Conservation (phyloP, 805 yeast genomes). For the Sungouiella thailandica region DNA sequence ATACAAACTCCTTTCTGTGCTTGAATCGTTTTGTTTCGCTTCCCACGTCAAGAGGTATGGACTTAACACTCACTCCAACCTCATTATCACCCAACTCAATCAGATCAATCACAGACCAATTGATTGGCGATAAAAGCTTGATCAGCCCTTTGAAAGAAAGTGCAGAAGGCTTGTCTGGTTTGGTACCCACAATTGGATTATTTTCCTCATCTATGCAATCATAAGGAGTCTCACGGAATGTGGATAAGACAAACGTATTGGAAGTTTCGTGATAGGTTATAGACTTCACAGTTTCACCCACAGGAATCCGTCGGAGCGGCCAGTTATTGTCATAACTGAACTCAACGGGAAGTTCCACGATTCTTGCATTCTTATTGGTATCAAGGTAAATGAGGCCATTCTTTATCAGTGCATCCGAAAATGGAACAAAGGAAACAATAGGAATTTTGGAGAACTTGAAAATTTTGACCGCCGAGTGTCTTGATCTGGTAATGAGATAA, state of each 20-base stretch:
- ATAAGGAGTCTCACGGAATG: slow-evolving; percentile 54
- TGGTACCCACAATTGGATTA: slow-evolving; percentile 52
- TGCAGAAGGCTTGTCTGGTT: slow-evolving; percentile 50
- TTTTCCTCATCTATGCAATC: slow-evolving; percentile 73
- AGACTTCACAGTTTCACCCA: slow-evolving; percentile 62
- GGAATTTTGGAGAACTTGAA: slow-evolving; percentile 63
- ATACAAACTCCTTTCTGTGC: slow-evolving; percentile 58
- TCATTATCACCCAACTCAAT: slow-evolving; percentile 65
- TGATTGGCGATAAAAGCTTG: slow-evolving; percentile 63
- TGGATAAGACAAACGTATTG: slow-evolving; percentile 57
- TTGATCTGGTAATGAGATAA: slow-evolving; percentile 59
- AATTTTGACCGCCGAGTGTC: slow-evolving; percentile 58
- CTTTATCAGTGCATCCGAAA: slow-evolving; percentile 32
- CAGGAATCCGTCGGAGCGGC: slow-evolving; percentile 48
- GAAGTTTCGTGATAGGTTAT: slow-evolving; percentile 67
- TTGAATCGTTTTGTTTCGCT: slow-evolving; percentile 38
- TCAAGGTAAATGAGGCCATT: slow-evolving; percentile 70
- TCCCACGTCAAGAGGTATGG: slow-evolving; percentile 47
- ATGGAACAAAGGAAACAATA: slow-evolving; percentile 61
- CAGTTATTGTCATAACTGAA: slow-evolving; percentile 55
- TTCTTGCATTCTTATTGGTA: slow-evolving; percentile 62
- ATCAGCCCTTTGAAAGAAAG: slow-evolving; percentile 54
- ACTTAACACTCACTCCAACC: slow-evolving; percentile 51
- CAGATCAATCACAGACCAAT: slow-evolving; percentile 74
- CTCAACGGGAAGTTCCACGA: slow-evolving; percentile 43